Conservation (phyloP, 495 filamentous ascomycete species). For the Bryoglossum gracile region DNA sequence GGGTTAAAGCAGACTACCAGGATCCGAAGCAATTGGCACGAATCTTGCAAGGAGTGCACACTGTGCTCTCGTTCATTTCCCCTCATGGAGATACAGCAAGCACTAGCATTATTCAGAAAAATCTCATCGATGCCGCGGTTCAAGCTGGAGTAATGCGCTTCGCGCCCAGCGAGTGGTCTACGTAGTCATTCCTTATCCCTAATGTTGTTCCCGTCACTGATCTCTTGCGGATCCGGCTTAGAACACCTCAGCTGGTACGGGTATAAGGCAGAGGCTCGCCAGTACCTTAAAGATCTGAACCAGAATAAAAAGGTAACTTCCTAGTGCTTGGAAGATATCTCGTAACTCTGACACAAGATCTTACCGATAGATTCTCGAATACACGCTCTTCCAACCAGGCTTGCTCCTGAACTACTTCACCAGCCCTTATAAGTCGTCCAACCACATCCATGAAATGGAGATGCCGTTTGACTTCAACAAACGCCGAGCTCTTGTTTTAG, state of each 20-base stretch:
- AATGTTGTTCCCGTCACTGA: too few species aligned
- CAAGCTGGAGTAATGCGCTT: slow-evolving; percentile 54
- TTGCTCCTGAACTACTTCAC: slow-evolving; percentile 48
- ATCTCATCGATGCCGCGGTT: slow-evolving; percentile 53
- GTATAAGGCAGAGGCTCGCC: too few species aligned
- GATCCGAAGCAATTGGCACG: slow-evolving; percentile 30
- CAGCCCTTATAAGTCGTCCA: slow-evolving; percentile 40
- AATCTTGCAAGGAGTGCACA: slow-evolving; percentile 42
- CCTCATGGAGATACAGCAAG: slow-evolving; percentile 30
- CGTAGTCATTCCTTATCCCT: too few species aligned
- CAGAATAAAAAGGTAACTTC: slow-evolving; percentile 36
- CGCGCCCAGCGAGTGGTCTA: slow-evolving; percentile 58
- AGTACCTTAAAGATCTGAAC: slow-evolving; percentile 47
- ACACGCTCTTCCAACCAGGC: slow-evolving; percentile 50
- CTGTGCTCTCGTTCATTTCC: slow-evolving; percentile 47
- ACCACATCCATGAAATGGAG: slow-evolving; percentile 38
- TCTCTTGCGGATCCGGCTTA: too few species aligned
- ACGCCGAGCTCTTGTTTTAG: slow-evolving; percentile 40
- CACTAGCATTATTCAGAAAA: slow-evolving; percentile 15
- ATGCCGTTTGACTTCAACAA: slow-evolving; percentile 40
- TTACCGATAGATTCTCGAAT: slow-evolving; percentile 52
- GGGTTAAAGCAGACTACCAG: slow-evolving; percentile 39
- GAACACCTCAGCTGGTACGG: too few species aligned
- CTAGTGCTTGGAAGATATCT: neutral
- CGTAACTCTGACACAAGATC: too few species aligned